These are phyloP conservation scores for Hypomontagnella monticulosa DNA, from an alignment of 495 filamentous ascomycete species.

Conservation along the genomic window DNA sequence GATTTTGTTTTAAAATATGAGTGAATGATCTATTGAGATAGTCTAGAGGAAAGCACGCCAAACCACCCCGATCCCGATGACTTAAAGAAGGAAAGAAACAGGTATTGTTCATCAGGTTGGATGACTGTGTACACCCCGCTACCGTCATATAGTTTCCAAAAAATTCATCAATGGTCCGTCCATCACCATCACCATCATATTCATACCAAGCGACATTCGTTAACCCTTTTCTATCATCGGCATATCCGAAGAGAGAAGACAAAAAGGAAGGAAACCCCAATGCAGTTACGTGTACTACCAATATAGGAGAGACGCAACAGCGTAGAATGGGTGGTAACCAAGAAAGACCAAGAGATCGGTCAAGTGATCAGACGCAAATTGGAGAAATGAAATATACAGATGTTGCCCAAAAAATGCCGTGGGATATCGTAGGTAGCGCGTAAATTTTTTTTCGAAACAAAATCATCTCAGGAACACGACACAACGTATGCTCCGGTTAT, in stretches of 20 bases:
- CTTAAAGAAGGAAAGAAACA: conserved; percentile 17
- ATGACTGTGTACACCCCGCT: conserved; percentile 22
- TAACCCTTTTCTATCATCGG: conserved; percentile 22
- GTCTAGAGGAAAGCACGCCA: conserved; percentile 35
- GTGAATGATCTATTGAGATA: conserved; percentile 32
- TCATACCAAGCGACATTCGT: conserved; percentile 12
- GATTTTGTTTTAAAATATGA: conserved; percentile 14
- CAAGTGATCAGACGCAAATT: conserved; percentile 2
- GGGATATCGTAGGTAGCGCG: conserved; percentile 24
- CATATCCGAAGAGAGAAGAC: conserved; percentile 4
- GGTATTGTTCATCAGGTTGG: conserved; percentile 19
- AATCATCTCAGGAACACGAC: conserved; percentile 6
- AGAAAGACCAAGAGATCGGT: not conserved
- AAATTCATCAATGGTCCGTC: conserved; percentile 25
- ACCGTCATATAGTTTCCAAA: conserved; percentile 18
- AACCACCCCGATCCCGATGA: conserved; percentile 22
- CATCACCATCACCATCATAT: too few relatives aligned
- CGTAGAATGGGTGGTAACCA: conserved; percentile 6
- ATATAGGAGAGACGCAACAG: conserved; percentile 7
- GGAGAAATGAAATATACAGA: conserved; percentile 22
- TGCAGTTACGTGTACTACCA: conserved; percentile 4
- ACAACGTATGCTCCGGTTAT: not conserved
- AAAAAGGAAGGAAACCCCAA: not conserved
- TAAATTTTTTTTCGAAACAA: conserved; percentile 4
- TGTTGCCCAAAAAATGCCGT: conserved; percentile 23